Percentiles rank a stretch among this genome's conserved stretches.
Evolutionary conservation across 2,329 filamentous ascomycete species (phyloP).

Genomic region (Penicillium rolfsii): DNA sequence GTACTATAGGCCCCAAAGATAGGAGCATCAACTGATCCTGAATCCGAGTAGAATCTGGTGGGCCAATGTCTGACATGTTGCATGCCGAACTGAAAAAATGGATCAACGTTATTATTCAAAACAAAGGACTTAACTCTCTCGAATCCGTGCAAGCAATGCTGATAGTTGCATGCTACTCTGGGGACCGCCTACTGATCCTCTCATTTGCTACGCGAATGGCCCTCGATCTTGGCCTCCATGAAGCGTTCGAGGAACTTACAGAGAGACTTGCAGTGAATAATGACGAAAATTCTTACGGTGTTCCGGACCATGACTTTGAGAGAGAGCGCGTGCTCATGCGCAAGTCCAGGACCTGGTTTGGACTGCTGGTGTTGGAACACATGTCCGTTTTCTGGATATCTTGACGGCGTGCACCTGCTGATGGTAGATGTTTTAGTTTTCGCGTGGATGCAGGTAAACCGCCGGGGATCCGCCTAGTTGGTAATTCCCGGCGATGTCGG

Average conservation of each 20-base stretch:
- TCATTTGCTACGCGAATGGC: conserved; percentile 57
- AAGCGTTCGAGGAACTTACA: conserved; percentile 48
- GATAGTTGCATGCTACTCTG: conserved; percentile 56
- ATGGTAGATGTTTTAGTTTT: conserved; percentile 31
- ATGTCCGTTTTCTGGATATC: conserved; percentile 36
- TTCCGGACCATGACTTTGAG: conserved; percentile 20
- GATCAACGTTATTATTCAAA: conserved; percentile 52
- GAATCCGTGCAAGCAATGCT: conserved; percentile 59
- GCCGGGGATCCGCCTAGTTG: conserved; percentile 45
- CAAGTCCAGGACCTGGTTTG: conserved; percentile 56
- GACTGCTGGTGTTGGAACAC: conserved; percentile 57
- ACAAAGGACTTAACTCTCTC: conserved; percentile 43
- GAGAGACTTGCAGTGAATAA: conserved; percentile 34
- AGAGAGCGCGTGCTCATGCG: conserved; percentile 43
- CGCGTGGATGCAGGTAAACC: conserved; percentile 52
- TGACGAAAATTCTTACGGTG: conserved; percentile 22
- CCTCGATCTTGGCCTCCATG: conserved; percentile 52
- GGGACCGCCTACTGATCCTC: conserved; percentile 56
- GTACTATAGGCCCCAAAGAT: neutral
- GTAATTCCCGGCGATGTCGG: conserved; percentile 49
- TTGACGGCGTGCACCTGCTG: neutral
- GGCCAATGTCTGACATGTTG: conserved; percentile 47
- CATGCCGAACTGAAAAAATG: conserved; percentile 50
- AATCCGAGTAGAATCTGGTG: conserved; percentile 28
- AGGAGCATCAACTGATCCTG: neutral